phyloP scores from a whole-genome alignment of 179 eudicot species.

The Dionaea muscipula region DNA sequence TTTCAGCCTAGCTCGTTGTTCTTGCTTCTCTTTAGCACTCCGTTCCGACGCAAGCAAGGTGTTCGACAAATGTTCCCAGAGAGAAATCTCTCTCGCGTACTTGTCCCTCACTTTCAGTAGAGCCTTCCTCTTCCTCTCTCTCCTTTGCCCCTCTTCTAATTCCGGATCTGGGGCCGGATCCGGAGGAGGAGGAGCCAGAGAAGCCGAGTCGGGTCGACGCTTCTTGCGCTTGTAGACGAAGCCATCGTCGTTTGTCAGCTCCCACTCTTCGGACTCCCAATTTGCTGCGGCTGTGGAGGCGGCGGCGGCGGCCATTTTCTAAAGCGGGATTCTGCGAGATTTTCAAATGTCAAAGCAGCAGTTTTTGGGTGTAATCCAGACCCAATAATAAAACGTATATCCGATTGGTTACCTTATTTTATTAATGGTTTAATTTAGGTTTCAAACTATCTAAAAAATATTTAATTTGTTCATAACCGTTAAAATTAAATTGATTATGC shows the following conservation, averaged over 20 bases:
- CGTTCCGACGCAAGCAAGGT: slow-evolving; percentile 29
- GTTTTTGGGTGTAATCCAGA: too few relatives aligned
- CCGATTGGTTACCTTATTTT: too few relatives aligned
- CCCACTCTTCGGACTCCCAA: slow-evolving; percentile 45
- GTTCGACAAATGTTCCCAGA: slow-evolving; percentile 59
- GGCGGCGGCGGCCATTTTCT: slow-evolving; percentile 5
- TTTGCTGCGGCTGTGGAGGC: background rate
- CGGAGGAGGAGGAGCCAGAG: slow-evolving; percentile 17
- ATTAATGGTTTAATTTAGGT: too few relatives aligned
- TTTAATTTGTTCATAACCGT: too few relatives aligned
- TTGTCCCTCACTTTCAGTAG: slow-evolving; percentile 29
- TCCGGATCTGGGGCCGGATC: slow-evolving; percentile 43
- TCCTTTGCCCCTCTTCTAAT: slow-evolving; percentile 5
- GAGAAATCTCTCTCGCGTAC: slow-evolving; percentile 39
- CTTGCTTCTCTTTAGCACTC: slow-evolving; percentile 14
- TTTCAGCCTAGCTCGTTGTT: background rate
- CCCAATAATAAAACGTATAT: too few relatives aligned
- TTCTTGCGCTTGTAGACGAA: slow-evolving; percentile 55
- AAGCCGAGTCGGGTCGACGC: slow-evolving; percentile 29
- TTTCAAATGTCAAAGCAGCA: too few relatives aligned
- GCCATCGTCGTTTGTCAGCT: slow-evolving; percentile 47
- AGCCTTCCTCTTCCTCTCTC: slow-evolving; percentile 6
- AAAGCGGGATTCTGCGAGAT: slow-evolving; percentile 8
- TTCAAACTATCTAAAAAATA: too few relatives aligned
- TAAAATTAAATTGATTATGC: too few relatives aligned